Percentiles rank a stretch among this genome's conserved stretches.
Evolutionary conservation across 2,329 filamentous ascomycete genomes (phyloP).

Genomic region (Neonectria coccinea): DNA sequence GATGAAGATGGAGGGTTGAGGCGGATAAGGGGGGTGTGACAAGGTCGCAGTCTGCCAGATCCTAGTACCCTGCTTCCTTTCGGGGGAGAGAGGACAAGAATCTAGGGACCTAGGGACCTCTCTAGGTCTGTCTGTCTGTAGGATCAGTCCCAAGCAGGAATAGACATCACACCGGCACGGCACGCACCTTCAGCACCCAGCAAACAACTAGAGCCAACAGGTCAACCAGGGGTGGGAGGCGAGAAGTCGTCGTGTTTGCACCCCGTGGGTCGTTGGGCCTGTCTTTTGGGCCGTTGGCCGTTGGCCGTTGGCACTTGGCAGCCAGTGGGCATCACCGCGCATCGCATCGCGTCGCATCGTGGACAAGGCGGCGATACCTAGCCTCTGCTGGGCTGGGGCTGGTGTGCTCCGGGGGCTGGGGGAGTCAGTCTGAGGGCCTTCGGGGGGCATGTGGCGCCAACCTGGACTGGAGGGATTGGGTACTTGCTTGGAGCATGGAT

Average conservation of each 20-base stretch:
- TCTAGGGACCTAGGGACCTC: not conserved
- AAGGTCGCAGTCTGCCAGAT: conserved; percentile 28
- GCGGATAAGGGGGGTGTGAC: conserved; percentile 24
- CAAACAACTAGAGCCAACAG: conserved; percentile 18
- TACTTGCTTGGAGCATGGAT: not conserved
- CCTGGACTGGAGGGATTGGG: conserved; percentile 16
- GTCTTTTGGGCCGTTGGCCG: not conserved
- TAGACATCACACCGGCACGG: conserved; percentile 10
- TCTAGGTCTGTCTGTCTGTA: not conserved
- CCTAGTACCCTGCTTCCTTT: conserved; percentile 29
- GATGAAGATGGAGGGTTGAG: conserved; percentile 29
- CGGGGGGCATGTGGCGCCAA: conserved; percentile 24
- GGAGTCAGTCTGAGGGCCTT: conserved; percentile 12
- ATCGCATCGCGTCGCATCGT: conserved; percentile 16
- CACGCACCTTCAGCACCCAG: conserved; percentile 3
- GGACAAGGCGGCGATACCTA: not conserved
- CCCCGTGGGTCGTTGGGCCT: conserved; percentile 12
- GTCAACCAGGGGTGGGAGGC: conserved; percentile 7
- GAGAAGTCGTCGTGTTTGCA: conserved; percentile 5
- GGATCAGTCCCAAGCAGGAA: not conserved
- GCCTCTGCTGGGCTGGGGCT: conserved; percentile 9
- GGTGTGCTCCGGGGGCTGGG: conserved; percentile 3
- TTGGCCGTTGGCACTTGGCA: conserved; percentile 2
- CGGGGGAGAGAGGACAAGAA: conserved; percentile 21
- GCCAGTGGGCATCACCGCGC: conserved; percentile 17